Evolutionary conservation across 768 basidiomycete genomes (phyloP), one percentile per base, ranked within the genome.

Genomic region (Fomitopsis pulvina): DNA sequence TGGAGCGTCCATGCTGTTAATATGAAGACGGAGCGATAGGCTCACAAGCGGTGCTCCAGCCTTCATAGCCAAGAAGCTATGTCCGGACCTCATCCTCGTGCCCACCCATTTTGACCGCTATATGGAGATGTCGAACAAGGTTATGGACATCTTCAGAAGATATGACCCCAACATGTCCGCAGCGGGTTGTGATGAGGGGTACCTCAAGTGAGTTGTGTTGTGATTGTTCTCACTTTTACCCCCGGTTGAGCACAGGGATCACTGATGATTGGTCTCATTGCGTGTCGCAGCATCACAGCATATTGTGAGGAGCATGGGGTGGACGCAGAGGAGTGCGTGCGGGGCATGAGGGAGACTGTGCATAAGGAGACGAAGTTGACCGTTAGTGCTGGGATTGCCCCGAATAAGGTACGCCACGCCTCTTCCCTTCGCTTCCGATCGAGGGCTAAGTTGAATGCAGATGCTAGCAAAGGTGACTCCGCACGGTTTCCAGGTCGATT

Each of bases 311-410:
- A 78, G 40, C 78, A 89, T 64, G 59, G 71, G 9, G 57, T 92
- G 45, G 74, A 75, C 2, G 76, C 85, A 0, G 81, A 80, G 26
- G 81, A 83, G 40, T 94, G 92, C 59, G 88, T 95, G 11, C 67
- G 76, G 45, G 75, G 86, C 54, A 86, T 99, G 70, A 74, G 96
- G 21, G 73, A 73, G 22, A 72, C 72, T 37, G 89, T 97, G 2
- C 74, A 83, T 48, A 71, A 72, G 16, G 87, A 87, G 66, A 97
- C 94, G 2, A 78, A 79, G 47, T 64, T 98, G 44, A 98, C 96
- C 2, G 92, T 89, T 46, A 93, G 90, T 57, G 94, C 93, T 26
- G 96, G 96, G 2, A 92, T 98, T 50, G 93, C 95, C 0, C 89
- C 95, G 1, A 98, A 94, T 68, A 88, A 87, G 76, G 92, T 92